Percentiles rank a stretch among this genome's conserved stretches.
Evolutionary conservation across 495 filamentous ascomycete genomes (phyloP).

Genomic region (Aspergillus sparsus): DNA sequence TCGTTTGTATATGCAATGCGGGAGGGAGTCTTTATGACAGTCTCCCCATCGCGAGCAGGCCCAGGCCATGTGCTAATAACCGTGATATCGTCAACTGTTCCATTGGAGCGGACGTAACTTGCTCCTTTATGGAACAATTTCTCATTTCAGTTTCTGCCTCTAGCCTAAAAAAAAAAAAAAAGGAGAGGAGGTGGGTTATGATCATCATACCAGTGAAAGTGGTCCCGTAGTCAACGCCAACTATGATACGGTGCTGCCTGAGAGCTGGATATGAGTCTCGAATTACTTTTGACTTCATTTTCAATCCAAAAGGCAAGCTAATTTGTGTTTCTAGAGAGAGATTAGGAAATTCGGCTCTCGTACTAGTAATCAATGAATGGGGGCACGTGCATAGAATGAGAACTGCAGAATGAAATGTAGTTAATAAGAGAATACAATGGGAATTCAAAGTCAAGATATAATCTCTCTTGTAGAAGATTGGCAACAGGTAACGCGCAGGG

Average conservation of each 20-base stretch:
- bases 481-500: too few species aligned
- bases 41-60: conserved; percentile 8
- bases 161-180: too few species aligned
- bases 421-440: too few species aligned
- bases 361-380: too few species aligned
- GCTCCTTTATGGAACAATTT: conserved; percentile 1
- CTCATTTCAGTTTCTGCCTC: too few species aligned
- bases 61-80: conserved; percentile 16
- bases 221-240: conserved; percentile 19
- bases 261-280: too few species aligned
- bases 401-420: too few species aligned
- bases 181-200: neutral
- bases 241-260: conserved; percentile 7
- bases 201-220: conserved; percentile 17
- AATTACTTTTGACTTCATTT: too few species aligned
- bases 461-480: too few species aligned
- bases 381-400: too few species aligned
- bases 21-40: conserved; percentile 16
- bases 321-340: neutral
- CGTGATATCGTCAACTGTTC: conserved; percentile 7
- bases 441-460: too few species aligned
- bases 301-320: neutral
- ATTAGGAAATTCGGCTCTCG: too few species aligned
- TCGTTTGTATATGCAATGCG: conserved; percentile 13
- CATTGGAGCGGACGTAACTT: conserved; percentile 14